phyloP scores from a whole-genome alignment of 169 alveolate species.

The Babesia bigemina region DNA sequence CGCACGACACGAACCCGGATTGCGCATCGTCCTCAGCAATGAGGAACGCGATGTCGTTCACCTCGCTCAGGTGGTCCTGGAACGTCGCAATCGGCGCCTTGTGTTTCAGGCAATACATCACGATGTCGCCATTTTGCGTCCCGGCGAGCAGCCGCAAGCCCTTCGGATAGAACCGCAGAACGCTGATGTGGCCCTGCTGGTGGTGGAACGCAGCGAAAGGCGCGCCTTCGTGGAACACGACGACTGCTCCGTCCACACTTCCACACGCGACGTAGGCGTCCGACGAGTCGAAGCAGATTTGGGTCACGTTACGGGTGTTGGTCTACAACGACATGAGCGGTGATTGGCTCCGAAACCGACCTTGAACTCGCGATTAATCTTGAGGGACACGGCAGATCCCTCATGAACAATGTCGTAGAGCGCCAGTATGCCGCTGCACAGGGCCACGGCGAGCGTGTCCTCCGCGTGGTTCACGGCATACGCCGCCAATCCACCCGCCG shows the following conservation, averaged over 20 bases:
- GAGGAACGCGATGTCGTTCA: constrained; percentile 40
- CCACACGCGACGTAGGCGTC: constrained; percentile 51
- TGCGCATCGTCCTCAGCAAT: constrained; percentile 33
- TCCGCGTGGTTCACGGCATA: constrained; percentile 21
- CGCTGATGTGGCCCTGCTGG: constrained; percentile 31
- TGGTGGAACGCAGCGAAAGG: constrained; percentile 26
- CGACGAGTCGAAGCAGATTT: constrained; percentile 26
- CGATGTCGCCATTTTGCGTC: constrained; percentile 49
- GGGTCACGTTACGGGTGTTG: constrained; percentile 37
- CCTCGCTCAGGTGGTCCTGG: constrained; percentile 62
- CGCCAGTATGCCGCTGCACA: constrained; percentile 43
- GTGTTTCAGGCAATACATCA: constrained; percentile 36
- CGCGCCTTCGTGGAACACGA: constrained; percentile 39
- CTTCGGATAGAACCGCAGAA: constrained; percentile 39
- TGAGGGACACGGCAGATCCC: constrained; percentile 28
- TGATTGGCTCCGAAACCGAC: neutral
- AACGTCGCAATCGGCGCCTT: constrained; percentile 47
- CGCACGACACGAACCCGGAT: constrained; percentile 49
- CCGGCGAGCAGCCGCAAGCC: constrained; percentile 30
- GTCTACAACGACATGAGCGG: neutral
- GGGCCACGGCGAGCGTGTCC: constrained; percentile 44
- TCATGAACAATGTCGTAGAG: constrained; percentile 33
- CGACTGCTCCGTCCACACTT: constrained; percentile 59
- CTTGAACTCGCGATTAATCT: constrained; percentile 12
- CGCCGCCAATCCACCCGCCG: constrained; percentile 62